Evolutionary conservation across 306 rosid genomes (phyloP).

Genomic region (Citrullus colocynthis): DNA sequence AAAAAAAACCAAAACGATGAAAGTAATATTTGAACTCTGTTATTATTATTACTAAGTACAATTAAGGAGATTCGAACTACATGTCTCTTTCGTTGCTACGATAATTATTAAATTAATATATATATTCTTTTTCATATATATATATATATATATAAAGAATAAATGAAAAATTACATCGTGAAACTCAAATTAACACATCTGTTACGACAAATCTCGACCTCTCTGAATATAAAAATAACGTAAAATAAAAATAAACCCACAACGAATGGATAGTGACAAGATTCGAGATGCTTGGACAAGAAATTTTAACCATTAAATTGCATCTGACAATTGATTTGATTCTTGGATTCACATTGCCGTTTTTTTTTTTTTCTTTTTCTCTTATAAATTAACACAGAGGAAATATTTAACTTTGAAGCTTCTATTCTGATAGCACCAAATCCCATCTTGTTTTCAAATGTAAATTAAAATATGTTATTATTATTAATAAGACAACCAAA

Average conservation of each 20-base stretch:
- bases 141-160: too few relatives aligned
- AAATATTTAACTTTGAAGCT: not conserved
- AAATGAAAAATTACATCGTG: too few relatives aligned
- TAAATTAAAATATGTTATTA: not conserved
- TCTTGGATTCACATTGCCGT: not conserved
- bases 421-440: not conserved
- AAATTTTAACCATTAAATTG: slow-evolving; percentile 7
- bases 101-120: too few relatives aligned
- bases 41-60: too few relatives aligned
- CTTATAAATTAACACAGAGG: not conserved
- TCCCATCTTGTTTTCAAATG: not conserved
- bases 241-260: not conserved
- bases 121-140: too few relatives aligned
- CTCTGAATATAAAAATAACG: not conserved
- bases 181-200: not conserved
- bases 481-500: not conserved
- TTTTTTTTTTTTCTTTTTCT: not conserved
- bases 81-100: too few relatives aligned
- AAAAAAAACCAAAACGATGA: too few relatives aligned
- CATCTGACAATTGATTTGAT: slow-evolving; percentile 4
- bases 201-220: not conserved
- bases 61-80: too few relatives aligned
- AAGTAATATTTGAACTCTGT: too few relatives aligned
- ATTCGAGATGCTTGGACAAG: slow-evolving; percentile 4
- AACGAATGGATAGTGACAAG: not conserved